Conservation (phyloP, 345 rosid species). For the Luvunga scandens region DNA sequence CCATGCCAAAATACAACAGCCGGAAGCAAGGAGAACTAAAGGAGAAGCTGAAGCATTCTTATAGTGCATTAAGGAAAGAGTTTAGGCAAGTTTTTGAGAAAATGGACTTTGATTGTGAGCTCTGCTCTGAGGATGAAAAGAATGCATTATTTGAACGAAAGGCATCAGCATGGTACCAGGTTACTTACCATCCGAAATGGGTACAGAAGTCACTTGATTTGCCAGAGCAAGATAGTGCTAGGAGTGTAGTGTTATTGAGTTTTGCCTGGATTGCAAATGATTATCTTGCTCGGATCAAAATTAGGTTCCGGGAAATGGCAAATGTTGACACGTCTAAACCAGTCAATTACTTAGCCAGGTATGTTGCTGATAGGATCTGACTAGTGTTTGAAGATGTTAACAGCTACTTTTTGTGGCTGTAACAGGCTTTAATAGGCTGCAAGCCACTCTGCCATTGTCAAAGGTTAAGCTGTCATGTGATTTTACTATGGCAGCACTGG, state of each 20-base stretch:
- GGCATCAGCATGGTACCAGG: conserved; percentile 97
- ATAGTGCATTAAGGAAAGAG: conserved; percentile 67
- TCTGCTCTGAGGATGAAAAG: conserved; percentile 56
- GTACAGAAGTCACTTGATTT: conserved; percentile 49
- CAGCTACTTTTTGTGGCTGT: conserved; percentile 4
- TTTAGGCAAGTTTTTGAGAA: conserved; percentile 61
- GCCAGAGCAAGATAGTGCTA: conserved; percentile 38
- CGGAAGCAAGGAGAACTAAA: conserved; percentile 70
- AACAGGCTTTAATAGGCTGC: conserved; percentile 24
- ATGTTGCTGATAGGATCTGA: conserved; percentile 62
- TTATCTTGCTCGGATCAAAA: conserved; percentile 80
- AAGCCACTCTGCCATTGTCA: conserved; percentile 55
- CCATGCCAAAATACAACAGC: conserved; percentile 73
- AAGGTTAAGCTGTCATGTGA: background rate
- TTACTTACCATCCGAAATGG: conserved; percentile 76
- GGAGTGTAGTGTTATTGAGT: conserved; percentile 49
- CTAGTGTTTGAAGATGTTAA: conserved; percentile 7
- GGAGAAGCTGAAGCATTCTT: conserved; percentile 76
- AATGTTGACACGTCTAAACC: conserved; percentile 53
- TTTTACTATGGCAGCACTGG: background rate
- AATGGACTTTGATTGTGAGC: conserved; percentile 41
- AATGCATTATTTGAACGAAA: conserved; percentile 55
- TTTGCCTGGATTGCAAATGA: conserved; percentile 93
- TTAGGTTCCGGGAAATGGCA: conserved; percentile 30
- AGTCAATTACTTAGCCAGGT: conserved; percentile 55